Evolutionary conservation across 2,329 filamentous ascomycete species (phyloP), one percentile per base, ranked within the genome.

Genomic region (Aspergillus sp.): DNA sequence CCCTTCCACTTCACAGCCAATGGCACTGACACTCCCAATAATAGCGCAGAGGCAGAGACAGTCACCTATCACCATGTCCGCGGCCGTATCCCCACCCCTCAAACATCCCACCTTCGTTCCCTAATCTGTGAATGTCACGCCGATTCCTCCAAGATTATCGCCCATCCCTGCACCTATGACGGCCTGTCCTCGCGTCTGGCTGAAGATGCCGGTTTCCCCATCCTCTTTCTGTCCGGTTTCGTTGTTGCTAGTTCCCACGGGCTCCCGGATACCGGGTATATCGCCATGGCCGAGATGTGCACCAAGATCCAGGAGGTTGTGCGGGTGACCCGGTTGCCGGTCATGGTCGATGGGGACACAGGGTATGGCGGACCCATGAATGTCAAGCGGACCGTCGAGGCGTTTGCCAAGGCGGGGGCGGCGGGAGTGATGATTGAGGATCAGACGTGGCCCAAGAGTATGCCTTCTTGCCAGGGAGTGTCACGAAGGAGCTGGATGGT

Each of bases 341-440:
- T 76, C 26, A 60, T 75, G 52, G 72, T 64, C 0, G 73, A 75
- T 52, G 72, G 70, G 0, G 72, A 75, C 48, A 75, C 72, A 0
- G 73, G 73, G 2, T 75, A 75, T 44, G 73, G 73, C 4, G 66
- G 69, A 36, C 68, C 72, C 3, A 70, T 73, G 68, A 75, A 74
- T 42, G 72, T 75, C 1, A 64, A 63, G 35, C 52, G 72, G 10
- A 73, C 72, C 0, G 72, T 75, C 3, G 64, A 73, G 50, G 61
- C 60, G 5, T 74, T 68, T 52, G 71, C 72, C 0, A 51, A 57
- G 4, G 71, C 71, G 1, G 71, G 63, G 0, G 63, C 64, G 1
- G 64, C 64, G 4, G 64, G 65, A 0, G 48, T 67, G 8, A 68
- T 67, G 69, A 72, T 75, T 46, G 72, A 75, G 47, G 71, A 74